phyloP scores from a whole-genome alignment of 495 filamentous ascomycete genomes.

The Aspergillus diversus region DNA sequence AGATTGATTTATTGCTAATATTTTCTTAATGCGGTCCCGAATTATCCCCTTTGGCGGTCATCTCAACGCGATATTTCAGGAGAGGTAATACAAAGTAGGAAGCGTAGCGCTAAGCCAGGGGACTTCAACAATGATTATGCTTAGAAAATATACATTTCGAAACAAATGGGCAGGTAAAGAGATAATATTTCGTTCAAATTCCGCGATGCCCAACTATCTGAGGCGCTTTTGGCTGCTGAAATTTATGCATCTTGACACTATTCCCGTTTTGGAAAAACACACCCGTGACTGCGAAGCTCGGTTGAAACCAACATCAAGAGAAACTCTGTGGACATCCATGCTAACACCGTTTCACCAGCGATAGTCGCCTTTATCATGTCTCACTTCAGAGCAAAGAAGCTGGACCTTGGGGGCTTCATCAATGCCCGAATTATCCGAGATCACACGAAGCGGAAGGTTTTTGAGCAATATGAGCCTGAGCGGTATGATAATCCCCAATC shows the following conservation, averaged over 20 bases:
- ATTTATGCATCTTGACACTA: constrained; percentile 29
- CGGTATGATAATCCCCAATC: constrained; percentile 55
- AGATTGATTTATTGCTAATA: no score
- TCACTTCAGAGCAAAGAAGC: constrained; percentile 81
- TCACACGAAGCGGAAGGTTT: constrained; percentile 93
- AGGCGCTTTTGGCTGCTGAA: neutral
- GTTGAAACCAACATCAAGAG: constrained; percentile 14
- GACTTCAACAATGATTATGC: no score
- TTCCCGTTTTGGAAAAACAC: constrained; percentile 34
- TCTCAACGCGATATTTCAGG: no score
- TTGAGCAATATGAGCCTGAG: constrained; percentile 80
- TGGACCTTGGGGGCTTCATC: constrained; percentile 83
- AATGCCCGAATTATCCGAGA: constrained; percentile 87
- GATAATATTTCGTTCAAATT: no score
- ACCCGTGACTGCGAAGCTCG: constrained; percentile 32
- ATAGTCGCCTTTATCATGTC: constrained; percentile 56
- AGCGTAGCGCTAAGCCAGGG: no score
- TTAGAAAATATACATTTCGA: no score
- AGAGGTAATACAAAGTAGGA: no score
- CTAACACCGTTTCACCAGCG: neutral
- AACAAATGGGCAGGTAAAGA: no score
- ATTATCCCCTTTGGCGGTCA: no score
- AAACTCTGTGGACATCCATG: neutral
- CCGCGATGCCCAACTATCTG: no score
- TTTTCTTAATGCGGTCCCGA: no score